Evolutionary conservation across 106 monocot species (phyloP).

Genomic region (Allium sativum): DNA sequence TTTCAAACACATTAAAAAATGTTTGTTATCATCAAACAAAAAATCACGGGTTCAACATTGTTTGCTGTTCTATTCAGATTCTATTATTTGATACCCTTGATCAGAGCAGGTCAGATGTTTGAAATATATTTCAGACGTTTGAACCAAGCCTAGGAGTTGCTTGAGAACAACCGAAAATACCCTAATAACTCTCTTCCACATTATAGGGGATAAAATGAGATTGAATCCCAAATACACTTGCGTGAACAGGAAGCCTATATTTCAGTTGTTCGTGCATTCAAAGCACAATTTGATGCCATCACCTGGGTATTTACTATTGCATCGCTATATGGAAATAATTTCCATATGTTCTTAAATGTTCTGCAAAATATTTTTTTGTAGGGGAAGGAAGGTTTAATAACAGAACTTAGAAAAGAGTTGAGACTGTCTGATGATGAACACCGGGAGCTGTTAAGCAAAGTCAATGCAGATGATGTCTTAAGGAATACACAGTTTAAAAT

Average conservation of each 20-base stretch:
- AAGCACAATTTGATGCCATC: conserved; percentile 71
- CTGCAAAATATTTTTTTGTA: conserved; percentile 10
- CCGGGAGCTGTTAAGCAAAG: conserved; percentile 52
- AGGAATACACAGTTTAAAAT: conserved; percentile 50
- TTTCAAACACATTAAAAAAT: too few relatives aligned
- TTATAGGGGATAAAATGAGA: conserved; percentile 26
- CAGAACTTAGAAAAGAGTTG: conserved; percentile 79
- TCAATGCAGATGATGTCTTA: conserved; percentile 74
- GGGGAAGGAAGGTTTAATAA: conserved; percentile 90
- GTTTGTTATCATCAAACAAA: too few relatives aligned
- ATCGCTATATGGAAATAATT: too few relatives aligned
- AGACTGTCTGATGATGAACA: conserved; percentile 79
- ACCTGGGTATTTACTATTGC: conserved; percentile 41
- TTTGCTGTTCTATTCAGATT: too few relatives aligned
- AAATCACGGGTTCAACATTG: too few relatives aligned
- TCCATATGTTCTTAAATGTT: too few relatives aligned
- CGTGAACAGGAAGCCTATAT: conserved; percentile 76
- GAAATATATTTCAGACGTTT: too few relatives aligned
- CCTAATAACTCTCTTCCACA: conserved; percentile 20
- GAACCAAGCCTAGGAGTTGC: too few relatives aligned
- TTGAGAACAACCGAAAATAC: conserved; percentile 41
- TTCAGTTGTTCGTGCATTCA: conserved; percentile 65
- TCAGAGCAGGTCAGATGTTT: too few relatives aligned
- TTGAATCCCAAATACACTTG: conserved; percentile 56
- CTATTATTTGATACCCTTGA: too few relatives aligned